phyloP scores from a whole-genome alignment of 2,329 filamentous ascomycete species.

The Biscogniauxia sp. region DNA sequence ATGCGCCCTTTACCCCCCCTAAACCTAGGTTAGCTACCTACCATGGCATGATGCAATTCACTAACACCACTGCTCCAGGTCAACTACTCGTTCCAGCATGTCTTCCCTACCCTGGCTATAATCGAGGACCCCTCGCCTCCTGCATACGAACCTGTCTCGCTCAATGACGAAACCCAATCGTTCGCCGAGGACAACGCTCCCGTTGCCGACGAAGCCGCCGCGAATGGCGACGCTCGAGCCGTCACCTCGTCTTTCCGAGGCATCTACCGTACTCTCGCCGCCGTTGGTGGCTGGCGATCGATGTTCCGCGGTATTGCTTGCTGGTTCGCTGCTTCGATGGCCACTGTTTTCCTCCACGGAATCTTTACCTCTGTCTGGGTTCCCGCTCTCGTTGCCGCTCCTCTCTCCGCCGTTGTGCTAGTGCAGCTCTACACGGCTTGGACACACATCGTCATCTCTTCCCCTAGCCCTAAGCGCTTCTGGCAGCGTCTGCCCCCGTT shows the following conservation, averaged over 20 bases:
- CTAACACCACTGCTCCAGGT: slow-evolving; percentile 36
- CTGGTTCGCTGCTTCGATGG: slow-evolving; percentile 39
- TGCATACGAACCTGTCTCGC: slow-evolving; percentile 50
- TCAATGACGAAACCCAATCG: slow-evolving; percentile 38
- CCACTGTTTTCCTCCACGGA: slow-evolving; percentile 37
- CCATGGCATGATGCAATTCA: not conserved
- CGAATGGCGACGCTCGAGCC: not conserved
- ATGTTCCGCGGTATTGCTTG: slow-evolving; percentile 68
- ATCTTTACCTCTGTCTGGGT: slow-evolving; percentile 44
- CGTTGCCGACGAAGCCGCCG: slow-evolving; percentile 36
- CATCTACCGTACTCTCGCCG: slow-evolving; percentile 54
- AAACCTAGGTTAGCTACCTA: not conserved
- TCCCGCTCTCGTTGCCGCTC: slow-evolving; percentile 46
- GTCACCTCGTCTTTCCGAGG: slow-evolving; percentile 12
- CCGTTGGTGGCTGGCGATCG: slow-evolving; percentile 61
- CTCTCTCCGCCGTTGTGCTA: slow-evolving; percentile 59
- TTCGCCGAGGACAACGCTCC: slow-evolving; percentile 35
- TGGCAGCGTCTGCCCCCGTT: slow-evolving; percentile 68
- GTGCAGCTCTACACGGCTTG: slow-evolving; percentile 72
- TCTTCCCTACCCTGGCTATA: slow-evolving; percentile 56
- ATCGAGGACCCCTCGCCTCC: slow-evolving; percentile 57
- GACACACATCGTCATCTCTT: slow-evolving; percentile 83
- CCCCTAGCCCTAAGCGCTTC: slow-evolving; percentile 61
- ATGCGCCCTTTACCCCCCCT: not conserved
- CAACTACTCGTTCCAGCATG: slow-evolving; percentile 47